Evolutionary conservation across 164 flowering plant genomes (phyloP).

Genomic region (Dillenia turbinata): DNA sequence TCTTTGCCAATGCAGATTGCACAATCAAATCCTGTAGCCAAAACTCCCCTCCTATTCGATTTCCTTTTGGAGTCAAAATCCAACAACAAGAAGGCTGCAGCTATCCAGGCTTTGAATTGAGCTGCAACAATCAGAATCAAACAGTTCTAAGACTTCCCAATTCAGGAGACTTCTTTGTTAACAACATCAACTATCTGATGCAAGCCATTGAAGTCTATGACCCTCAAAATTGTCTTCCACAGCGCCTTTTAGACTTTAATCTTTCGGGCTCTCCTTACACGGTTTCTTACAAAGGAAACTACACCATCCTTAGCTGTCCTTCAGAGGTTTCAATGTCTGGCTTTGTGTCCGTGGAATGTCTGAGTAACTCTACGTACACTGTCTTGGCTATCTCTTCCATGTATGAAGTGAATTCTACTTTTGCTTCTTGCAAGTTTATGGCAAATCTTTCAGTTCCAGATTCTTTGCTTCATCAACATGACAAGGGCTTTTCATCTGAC

Average conservation of each 20-base stretch:
- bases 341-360: no score
- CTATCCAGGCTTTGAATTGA: constrained; percentile 24
- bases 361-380: no score
- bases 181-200: constrained; percentile 11
- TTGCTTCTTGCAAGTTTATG: no score
- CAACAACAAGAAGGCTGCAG: constrained; percentile 14
- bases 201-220: constrained; percentile 20
- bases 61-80: constrained; percentile 20
- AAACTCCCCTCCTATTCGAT: constrained; percentile 1
- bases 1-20: no score
- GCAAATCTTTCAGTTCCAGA: constrained; percentile 1
- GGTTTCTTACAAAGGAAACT: not conserved
- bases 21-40: constrained; percentile 5
- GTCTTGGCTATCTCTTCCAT: no score
- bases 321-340: no score
- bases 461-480: constrained; percentile 4
- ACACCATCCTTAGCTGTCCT: constrained; percentile 25
- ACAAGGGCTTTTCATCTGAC: constrained; percentile 3
- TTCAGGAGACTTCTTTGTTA: constrained; percentile 19
- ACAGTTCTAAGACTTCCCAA: constrained; percentile 14
- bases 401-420: no score
- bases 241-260: constrained; percentile 17
- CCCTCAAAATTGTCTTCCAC: constrained; percentile 20
- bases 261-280: constrained; percentile 16
- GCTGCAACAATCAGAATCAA: constrained; percentile 13